Evolutionary conservation across 1,284 basidiomycete genomes (phyloP).

Genomic region (Trametes pubescens): DNA sequence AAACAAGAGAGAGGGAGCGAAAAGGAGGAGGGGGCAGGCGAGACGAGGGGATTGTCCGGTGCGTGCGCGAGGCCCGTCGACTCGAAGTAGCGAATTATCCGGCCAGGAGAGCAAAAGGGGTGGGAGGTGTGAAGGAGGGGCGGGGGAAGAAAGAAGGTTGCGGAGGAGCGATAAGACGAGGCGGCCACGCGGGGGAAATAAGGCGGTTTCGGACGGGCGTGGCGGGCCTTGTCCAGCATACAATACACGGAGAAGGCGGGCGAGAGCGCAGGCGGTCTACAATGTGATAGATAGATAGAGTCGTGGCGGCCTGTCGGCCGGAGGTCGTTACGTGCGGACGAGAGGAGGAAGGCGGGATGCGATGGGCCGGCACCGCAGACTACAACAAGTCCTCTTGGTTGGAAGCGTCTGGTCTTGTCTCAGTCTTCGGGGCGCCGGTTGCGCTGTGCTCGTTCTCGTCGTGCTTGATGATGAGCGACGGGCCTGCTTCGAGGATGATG

Average conservation of each 20-base stretch:
- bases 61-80: conserved; percentile 3
- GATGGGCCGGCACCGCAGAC: conserved; percentile 3
- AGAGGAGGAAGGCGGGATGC: background rate
- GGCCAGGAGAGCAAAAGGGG: background rate
- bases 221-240: conserved; percentile 20
- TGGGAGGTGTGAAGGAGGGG: background rate
- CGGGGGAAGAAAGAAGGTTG: background rate
- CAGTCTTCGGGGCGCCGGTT: background rate
- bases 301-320: conserved; percentile 23
- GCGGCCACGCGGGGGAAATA: background rate
- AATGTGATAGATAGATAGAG: conserved; percentile 21
- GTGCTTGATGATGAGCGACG: conserved; percentile 56
- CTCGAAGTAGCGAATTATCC: background rate
- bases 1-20: background rate
- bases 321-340: conserved; percentile 23
- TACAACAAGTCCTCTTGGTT: conserved; percentile 32
- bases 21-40: background rate
- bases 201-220: conserved; percentile 1
- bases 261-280: conserved; percentile 21
- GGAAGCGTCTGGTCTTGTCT: conserved; percentile 17
- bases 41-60: conserved; percentile 5
- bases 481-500: conserved; percentile 74
- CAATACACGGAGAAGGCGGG: conserved; percentile 15
- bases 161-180: conserved; percentile 1
- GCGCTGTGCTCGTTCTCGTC: conserved; percentile 25